A percentile compares a stretch with the other conserved stretches of the same genome.
Conservation (phyloP, 345 rosid species). For the Brassica juncea region DNA sequence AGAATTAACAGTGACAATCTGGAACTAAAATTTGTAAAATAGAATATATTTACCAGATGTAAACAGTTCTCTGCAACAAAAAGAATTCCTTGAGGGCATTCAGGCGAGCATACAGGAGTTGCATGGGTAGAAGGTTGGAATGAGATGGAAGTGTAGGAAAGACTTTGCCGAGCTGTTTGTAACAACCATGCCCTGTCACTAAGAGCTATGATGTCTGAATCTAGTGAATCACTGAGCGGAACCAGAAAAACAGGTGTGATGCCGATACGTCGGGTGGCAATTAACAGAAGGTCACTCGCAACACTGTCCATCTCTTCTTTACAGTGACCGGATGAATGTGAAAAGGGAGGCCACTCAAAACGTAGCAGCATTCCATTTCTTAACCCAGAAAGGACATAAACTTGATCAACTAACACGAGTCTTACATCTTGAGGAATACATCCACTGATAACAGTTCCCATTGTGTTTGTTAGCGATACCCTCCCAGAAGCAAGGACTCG, state of each 20-base stretch:
- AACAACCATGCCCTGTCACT: conserved; percentile 97
- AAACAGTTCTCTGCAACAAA: conserved; percentile 94
- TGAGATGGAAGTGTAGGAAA: conserved; percentile 83
- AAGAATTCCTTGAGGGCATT: conserved; percentile 88
- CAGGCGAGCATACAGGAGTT: conserved; percentile 85
- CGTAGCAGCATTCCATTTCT: conserved; percentile 99
- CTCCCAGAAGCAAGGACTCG: conserved; percentile 76
- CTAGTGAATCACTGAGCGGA: conserved; percentile 75
- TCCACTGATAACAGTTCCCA: conserved; percentile 76
- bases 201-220: conserved; percentile 84
- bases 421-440: conserved; percentile 97
- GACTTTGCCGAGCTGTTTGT: conserved; percentile 91
- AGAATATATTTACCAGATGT: conserved; percentile 66
- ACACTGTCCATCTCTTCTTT: conserved; percentile 40
- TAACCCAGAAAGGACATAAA: conserved; percentile 83
- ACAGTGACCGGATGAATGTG: conserved; percentile 32
- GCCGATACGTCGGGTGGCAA: conserved; percentile 92
- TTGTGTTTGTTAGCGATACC: conserved; percentile 61
- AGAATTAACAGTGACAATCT: conserved; percentile 4
- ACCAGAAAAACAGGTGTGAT: conserved; percentile 94
- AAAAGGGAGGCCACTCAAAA: conserved; percentile 74
- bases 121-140: conserved; percentile 97
- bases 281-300: conserved; percentile 57
- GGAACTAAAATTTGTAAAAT: conserved; percentile 7
- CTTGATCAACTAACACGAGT: conserved; percentile 80